These are phyloP conservation scores for Komagataella populi DNA, from an alignment of 805 yeast genomes.

Conservation along the genomic window DNA sequence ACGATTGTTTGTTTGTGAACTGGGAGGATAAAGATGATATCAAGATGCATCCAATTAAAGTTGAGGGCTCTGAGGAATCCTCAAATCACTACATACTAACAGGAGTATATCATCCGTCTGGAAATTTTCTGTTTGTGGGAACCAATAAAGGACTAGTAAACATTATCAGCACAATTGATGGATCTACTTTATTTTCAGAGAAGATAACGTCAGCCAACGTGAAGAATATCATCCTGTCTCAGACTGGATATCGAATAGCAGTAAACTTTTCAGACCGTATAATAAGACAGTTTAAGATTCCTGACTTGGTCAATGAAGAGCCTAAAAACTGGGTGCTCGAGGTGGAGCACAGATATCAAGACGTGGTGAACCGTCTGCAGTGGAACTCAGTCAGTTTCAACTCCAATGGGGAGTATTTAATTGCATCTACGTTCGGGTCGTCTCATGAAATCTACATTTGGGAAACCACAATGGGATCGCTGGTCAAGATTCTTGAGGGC, in stretches of 20 bases:
- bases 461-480: slow-evolving; percentile 84
- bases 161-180: slow-evolving; percentile 20
- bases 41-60: background rate
- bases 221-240: slow-evolving; percentile 49
- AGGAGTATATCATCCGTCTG: slow-evolving; percentile 36
- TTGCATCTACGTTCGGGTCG: slow-evolving; percentile 80
- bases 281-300: slow-evolving; percentile 46
- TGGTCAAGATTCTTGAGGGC: slow-evolving; percentile 81
- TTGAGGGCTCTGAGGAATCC: slow-evolving; percentile 7
- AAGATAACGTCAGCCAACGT: slow-evolving; percentile 60
- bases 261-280: slow-evolving; percentile 70
- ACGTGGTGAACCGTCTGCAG: slow-evolving; percentile 75
- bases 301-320: slow-evolving; percentile 18
- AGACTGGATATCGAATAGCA: slow-evolving; percentile 47
- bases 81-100: slow-evolving; percentile 32
- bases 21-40: slow-evolving; percentile 14
- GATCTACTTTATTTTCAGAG: slow-evolving; percentile 14
- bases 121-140: slow-evolving; percentile 51
- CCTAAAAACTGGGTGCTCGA: slow-evolving; percentile 35
- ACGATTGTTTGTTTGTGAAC: slow-evolving; percentile 35
- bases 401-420: slow-evolving; percentile 67
- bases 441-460: slow-evolving; percentile 85
- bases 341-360: slow-evolving; percentile 74
- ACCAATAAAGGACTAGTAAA: slow-evolving; percentile 72
- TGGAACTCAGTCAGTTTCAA: slow-evolving; percentile 79